phyloP scores from a whole-genome alignment of 371 early-diverging fungal genomes.

The Ordospora colligata region DNA sequence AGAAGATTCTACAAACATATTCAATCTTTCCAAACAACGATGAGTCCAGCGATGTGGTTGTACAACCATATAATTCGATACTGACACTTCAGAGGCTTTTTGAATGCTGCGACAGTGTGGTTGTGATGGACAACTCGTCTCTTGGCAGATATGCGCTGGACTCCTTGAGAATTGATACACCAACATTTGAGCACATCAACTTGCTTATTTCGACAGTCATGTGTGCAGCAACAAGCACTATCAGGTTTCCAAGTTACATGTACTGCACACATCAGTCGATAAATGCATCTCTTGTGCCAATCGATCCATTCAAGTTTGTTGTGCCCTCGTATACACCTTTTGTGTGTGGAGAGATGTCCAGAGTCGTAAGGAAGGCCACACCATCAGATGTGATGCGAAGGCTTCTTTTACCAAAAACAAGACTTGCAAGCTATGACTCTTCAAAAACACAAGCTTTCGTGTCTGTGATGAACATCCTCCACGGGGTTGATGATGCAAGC shows the following conservation, averaged over 20 bases:
- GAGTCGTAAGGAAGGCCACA: constrained; percentile 48
- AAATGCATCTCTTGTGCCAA: constrained; percentile 81
- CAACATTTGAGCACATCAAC: constrained; percentile 88
- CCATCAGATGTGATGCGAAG: constrained; percentile 52
- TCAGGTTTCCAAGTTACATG: constrained; percentile 96
- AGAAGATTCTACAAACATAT: constrained; percentile 88
- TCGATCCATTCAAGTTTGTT: constrained; percentile 85
- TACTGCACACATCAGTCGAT: constrained; percentile 89
- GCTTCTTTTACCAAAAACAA: constrained; percentile 59
- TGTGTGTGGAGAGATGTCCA: constrained; percentile 57
- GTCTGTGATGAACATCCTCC: constrained; percentile 75
- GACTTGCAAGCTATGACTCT: constrained; percentile 49
- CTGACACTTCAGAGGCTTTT: constrained; percentile 79
- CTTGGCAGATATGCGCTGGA: constrained; percentile 82
- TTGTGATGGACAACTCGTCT: constrained; percentile 58
- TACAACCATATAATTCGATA: constrained; percentile 97
- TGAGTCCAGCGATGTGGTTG: constrained; percentile 90
- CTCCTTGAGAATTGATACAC: constrained; percentile 75
- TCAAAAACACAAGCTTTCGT: constrained; percentile 39
- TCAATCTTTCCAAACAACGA: constrained; percentile 97
- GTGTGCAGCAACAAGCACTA: constrained; percentile 85
- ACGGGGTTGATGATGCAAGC: constrained; percentile 16
- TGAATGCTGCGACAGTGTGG: constrained; percentile 79
- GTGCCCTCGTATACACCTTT: constrained; percentile 90
- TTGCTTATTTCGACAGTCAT: constrained; percentile 85